A percentile compares a stretch with the other conserved stretches of the same genome.
These are phyloP conservation scores for Luvunga scandens DNA, from an alignment of 345 rosid genomes.

Conservation along the genomic window DNA sequence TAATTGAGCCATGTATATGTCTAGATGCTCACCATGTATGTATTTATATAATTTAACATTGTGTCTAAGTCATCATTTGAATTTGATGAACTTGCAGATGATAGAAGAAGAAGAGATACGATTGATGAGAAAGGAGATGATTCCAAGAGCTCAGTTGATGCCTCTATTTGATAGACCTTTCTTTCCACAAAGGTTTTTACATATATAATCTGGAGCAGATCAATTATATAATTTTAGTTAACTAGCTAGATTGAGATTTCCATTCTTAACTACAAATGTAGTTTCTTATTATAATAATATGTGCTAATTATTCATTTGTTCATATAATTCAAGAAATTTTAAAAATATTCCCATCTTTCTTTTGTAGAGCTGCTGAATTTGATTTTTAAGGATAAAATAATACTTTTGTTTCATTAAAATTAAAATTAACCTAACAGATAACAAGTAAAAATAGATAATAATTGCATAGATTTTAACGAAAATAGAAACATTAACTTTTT, in stretches of 20 bases:
- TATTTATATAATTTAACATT: neutral
- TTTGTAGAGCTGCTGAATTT: too few relatives aligned
- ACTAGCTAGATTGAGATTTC: too few relatives aligned
- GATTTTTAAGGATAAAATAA: too few relatives aligned
- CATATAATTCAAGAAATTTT: neutral
- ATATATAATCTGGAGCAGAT: too few relatives aligned
- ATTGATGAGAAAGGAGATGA: constrained; percentile 74
- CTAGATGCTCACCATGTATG: neutral
- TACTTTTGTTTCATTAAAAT: too few relatives aligned
- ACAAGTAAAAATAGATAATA: too few relatives aligned
- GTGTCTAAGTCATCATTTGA: neutral
- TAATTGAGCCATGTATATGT: too few relatives aligned
- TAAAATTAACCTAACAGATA: too few relatives aligned
- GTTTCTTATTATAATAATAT: too few relatives aligned
- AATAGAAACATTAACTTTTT: too few relatives aligned
- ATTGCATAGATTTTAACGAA: too few relatives aligned
- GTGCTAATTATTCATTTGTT: neutral
- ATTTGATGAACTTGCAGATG: constrained; percentile 37
- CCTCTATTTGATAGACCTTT: constrained; percentile 80
- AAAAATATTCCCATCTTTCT: neutral
- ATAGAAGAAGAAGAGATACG: constrained; percentile 77
- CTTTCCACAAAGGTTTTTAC: constrained; percentile 58
- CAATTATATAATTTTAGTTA: too few relatives aligned
- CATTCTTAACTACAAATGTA: neutral
- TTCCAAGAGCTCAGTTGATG: constrained; percentile 85